Conservation (phyloP, 257 asterid species). For the Perilla frutescens region DNA sequence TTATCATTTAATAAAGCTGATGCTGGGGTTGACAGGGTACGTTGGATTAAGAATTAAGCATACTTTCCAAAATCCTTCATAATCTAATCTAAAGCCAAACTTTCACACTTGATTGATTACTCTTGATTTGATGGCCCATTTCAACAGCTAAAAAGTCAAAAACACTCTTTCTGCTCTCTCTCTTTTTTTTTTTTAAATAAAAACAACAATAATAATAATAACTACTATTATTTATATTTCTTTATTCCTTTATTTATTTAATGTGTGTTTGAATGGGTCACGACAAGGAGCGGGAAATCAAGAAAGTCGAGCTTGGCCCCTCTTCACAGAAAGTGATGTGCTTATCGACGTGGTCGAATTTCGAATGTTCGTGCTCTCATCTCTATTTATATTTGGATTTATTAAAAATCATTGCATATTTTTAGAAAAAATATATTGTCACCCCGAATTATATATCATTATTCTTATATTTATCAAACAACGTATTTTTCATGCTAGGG, state of each 20-base stretch:
- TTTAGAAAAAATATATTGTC: too few relatives aligned
- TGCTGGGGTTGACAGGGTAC: constrained; percentile 8
- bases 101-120: constrained; percentile 26
- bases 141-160: constrained; percentile 44
- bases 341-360: too few relatives aligned
- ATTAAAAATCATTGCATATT: too few relatives aligned
- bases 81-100: constrained; percentile 30
- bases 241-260: constrained; percentile 9
- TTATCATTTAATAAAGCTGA: background rate
- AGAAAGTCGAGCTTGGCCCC: background rate
- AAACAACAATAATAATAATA: too few relatives aligned
- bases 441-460: too few relatives aligned
- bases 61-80: constrained; percentile 27
- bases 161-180: constrained; percentile 33
- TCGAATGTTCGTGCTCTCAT: too few relatives aligned
- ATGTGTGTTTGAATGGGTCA: constrained; percentile 24
- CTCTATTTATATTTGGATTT: too few relatives aligned
- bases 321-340: too few relatives aligned
- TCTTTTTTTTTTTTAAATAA: background rate
- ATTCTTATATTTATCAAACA: too few relatives aligned
- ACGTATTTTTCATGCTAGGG: too few relatives aligned
- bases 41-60: constrained; percentile 29
- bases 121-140: constrained; percentile 37
- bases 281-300: constrained; percentile 22
- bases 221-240: background rate